Base-by-base conservation (phyloP, 495 filamentous ascomycete genomes). In the Aspergillus hancockii region DNA sequence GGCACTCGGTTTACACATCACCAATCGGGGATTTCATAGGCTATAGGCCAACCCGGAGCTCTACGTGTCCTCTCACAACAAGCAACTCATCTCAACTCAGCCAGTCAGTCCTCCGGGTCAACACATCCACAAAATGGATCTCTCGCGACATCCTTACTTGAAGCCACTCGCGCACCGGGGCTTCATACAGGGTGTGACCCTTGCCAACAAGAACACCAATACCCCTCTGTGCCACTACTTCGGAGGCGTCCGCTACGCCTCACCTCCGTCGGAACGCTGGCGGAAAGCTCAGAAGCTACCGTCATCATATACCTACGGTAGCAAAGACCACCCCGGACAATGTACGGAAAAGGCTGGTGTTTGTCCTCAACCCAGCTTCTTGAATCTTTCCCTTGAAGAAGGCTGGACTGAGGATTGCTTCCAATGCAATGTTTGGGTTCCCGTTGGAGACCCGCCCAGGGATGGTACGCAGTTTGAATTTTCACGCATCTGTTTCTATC, bases 381-480 rank as follows among this genome's bases (percentile, higher is more conserved):
- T 68, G 55, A 49, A 57, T 10, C 58, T 66, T 6, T 59, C 68
- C 14, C 58, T 55, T 5, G 51, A 62, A 25, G 64, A 65, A 25
- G 62, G 62, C 0, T 74, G 67, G 67, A 57, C 58, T 10, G 77
- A 79, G 57, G 77, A 79, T 61, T 79, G 77, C 53, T 78, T 78
- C 54, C 74, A 78, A 54, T 72, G 67, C 53, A 79, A 77, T 63
- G 56, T 79, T 0, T 79, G 71, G 71, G 68, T 75, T 49, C 77
- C 77, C 4, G 52, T 60, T 19, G 77, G 70, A 5, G 61, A 71
- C 18, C 55, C 64, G 16, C 75, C 77, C 5, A 56, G 63, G 43
- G 70, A 60, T 10, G 76, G 70, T 69, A 62, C 31, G 64, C 60
- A 28, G 3, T 14, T 23, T 8, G 21, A 41, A n/a, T 22, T 47